phyloP scores from a whole-genome alignment of 2,329 filamentous ascomycete genomes.

The Cytospora paraplurivora region DNA sequence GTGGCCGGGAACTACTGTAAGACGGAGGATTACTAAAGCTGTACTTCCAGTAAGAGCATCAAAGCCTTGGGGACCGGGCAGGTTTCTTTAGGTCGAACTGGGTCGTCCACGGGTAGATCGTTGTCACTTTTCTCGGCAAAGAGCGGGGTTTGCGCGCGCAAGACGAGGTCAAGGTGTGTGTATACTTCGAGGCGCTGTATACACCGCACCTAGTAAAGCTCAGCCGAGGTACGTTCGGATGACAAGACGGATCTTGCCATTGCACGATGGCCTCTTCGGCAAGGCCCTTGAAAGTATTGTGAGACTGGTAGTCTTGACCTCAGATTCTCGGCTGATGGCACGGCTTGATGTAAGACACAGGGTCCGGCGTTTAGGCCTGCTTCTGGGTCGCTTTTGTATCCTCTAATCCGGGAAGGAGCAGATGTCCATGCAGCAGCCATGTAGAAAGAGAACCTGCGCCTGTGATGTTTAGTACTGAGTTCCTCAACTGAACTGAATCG shows the following conservation, averaged over 20 bases:
- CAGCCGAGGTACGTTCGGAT: not conserved
- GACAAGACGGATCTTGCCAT: not conserved
- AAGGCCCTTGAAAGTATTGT: too few species aligned
- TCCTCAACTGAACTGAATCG: not conserved
- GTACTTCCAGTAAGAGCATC: not conserved
- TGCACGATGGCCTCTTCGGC: not conserved
- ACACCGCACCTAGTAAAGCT: not conserved
- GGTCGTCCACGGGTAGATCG: not conserved
- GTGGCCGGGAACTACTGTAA: slow-evolving; percentile 2
- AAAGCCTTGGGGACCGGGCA: not conserved
- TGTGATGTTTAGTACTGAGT: not conserved
- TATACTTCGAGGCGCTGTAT: not conserved
- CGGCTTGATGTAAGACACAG: not conserved
- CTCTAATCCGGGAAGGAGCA: not conserved
- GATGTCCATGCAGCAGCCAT: not conserved
- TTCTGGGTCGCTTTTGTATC: not conserved
- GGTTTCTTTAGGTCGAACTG: not conserved
- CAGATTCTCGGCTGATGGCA: not conserved
- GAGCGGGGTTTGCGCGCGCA: not conserved
- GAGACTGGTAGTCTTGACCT: too few species aligned
- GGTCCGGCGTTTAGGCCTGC: not conserved
- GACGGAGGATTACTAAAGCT: not conserved
- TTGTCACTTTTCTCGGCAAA: not conserved
- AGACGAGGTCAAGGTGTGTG: not conserved
- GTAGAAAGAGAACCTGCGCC: not conserved